A percentile compares a stretch with the other conserved stretches of the same genome.
Evolutionary conservation across 1,139 yeast species (phyloP).

Genomic region (Pichia sp.): DNA sequence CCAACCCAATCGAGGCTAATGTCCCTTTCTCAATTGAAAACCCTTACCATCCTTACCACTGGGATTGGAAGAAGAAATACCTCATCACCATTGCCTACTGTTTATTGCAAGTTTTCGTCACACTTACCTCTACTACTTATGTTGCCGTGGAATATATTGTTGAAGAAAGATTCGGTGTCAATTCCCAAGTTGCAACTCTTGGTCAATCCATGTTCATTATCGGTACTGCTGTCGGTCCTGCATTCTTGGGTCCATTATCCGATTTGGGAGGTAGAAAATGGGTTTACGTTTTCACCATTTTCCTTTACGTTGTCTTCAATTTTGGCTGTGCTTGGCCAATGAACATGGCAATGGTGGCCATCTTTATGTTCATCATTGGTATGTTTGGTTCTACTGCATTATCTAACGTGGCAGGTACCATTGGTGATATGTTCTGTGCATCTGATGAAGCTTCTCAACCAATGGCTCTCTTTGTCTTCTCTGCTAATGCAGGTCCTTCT

Average conservation of each 20-base stretch:
- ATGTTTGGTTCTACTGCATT: constrained; percentile 30
- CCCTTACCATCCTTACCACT: constrained; percentile 27
- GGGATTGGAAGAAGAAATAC: constrained; percentile 23
- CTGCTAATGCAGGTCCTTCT: constrained; percentile 29
- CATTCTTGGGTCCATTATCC: constrained; percentile 56
- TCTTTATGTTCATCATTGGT: constrained; percentile 29
- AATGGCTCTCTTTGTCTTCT: constrained; percentile 27
- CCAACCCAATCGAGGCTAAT: constrained; percentile 24
- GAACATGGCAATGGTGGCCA: constrained; percentile 28
- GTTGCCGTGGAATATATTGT: constrained; percentile 25
- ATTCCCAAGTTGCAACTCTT: constrained; percentile 26
- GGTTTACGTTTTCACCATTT: constrained; percentile 52
- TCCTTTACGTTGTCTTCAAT: constrained; percentile 48
- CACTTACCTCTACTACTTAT: constrained; percentile 27
- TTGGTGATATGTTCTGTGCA: constrained; percentile 28
- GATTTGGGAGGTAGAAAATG: constrained; percentile 68
- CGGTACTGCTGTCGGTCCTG: constrained; percentile 54
- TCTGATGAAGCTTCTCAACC: constrained; percentile 29
- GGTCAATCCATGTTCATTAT: constrained; percentile 29
- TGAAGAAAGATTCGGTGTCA: constrained; percentile 20
- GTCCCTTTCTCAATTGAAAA: constrained; percentile 22
- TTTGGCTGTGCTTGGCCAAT: constrained; percentile 49
- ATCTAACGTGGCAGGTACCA: constrained; percentile 29
- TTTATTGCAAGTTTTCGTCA: constrained; percentile 24
- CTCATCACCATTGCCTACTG: constrained; percentile 21